A percentile compares a stretch with the other conserved stretches of the same genome.
Conservation (phyloP, 176 grass and related monocot species). For the Musa itinerans region DNA sequence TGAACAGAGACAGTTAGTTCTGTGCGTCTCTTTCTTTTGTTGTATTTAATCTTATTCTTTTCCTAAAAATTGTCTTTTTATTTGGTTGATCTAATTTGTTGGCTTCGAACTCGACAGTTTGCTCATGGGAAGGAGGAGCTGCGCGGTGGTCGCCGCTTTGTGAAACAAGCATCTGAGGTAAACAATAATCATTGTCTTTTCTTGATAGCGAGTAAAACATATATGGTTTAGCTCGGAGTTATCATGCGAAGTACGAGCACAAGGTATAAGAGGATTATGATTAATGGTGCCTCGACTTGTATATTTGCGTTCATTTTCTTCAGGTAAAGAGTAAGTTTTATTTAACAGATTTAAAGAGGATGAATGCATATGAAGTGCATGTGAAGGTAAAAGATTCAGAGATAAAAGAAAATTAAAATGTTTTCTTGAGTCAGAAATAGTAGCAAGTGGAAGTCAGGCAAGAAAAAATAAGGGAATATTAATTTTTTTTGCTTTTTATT, state of each 20-base stretch:
- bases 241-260: too few species aligned
- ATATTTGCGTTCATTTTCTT: too few species aligned
- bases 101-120: conserved; percentile 33
- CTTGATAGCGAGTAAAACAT: too few species aligned
- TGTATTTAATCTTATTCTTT: too few species aligned
- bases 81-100: conserved; percentile 18
- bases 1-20: neutral
- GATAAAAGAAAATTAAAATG: neutral
- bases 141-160: neutral
- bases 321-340: too few species aligned
- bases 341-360: too few species aligned
- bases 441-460: neutral
- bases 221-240: too few species aligned
- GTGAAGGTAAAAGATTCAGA: neutral
- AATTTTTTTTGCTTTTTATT: neutral
- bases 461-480: neutral
- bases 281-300: too few species aligned
- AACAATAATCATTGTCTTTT: neutral
- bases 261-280: too few species aligned
- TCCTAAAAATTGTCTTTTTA: neutral
- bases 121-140: conserved; percentile 24
- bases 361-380: too few species aligned
- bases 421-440: neutral
- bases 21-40: too few species aligned
- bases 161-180: conserved; percentile 15